These are phyloP conservation scores for Fusarium agapanthi DNA, from an alignment of 2,329 filamentous ascomycete species.

Conservation along the genomic window DNA sequence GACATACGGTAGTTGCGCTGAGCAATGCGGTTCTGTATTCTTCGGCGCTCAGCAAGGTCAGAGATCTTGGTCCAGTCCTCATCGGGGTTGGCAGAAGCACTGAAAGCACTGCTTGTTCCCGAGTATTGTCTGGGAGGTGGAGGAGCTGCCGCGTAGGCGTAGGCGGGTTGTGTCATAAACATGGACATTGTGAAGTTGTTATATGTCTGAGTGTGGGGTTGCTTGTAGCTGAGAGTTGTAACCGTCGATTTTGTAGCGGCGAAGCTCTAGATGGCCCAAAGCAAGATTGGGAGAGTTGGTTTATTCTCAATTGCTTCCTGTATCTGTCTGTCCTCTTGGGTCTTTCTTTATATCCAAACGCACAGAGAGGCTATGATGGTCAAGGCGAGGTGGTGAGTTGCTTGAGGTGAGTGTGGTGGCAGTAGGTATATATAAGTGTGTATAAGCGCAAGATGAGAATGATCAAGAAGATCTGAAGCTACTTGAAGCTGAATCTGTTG, in stretches of 20 bases:
- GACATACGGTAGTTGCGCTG: slow-evolving; percentile 94
- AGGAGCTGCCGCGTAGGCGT: slow-evolving; percentile 45
- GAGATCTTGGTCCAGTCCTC: slow-evolving; percentile 99
- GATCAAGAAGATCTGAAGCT: slow-evolving; percentile 30
- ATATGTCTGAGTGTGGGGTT: slow-evolving; percentile 11
- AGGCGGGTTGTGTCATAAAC: slow-evolving; percentile 49
- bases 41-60: slow-evolving; percentile 89
- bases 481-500: slow-evolving; percentile 22
- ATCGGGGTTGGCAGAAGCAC: slow-evolving; percentile 90
- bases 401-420: slow-evolving; percentile 13
- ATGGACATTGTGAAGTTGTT: slow-evolving; percentile 46
- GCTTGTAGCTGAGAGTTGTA: slow-evolving; percentile 10
- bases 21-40: slow-evolving; percentile 97
- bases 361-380: slow-evolving; percentile 19
- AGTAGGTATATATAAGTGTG: slow-evolving; percentile 15
- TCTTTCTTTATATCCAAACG: slow-evolving; percentile 26
- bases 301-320: slow-evolving; percentile 19
- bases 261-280: slow-evolving; percentile 27
- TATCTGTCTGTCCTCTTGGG: slow-evolving; percentile 24
- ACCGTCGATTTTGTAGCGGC: slow-evolving; percentile 23
- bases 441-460: slow-evolving; percentile 10
- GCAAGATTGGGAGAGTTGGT: slow-evolving; percentile 7
- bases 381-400: slow-evolving; percentile 10
- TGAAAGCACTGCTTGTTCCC: slow-evolving; percentile 92
- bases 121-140: slow-evolving; percentile 71